Base-by-base conservation (phyloP, 257 asterid genomes). In the Solanum sparsipilum region DNA sequence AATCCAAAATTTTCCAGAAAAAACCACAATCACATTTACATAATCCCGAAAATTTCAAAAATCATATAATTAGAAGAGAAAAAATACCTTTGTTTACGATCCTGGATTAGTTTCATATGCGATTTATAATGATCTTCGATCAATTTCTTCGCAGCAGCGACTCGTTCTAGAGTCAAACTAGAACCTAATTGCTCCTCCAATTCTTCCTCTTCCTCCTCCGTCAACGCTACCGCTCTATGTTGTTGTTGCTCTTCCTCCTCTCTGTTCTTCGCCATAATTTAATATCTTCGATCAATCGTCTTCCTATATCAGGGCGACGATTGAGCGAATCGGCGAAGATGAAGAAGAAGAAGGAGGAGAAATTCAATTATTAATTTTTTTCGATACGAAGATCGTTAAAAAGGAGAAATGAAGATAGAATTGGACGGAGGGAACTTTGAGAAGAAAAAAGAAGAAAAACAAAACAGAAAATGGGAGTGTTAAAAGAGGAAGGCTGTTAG, bases 101-200 rank as follows among this genome's bases (percentile, higher is more conserved):
- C 91, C 86, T 94, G 94, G 68, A 95, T 90, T 88, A 89, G 93
- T 83, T 93, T 96, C 97, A 91, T 94, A 48, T 91, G 94, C 88
- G 91, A 85, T 85, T 89, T 94, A 88, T 94, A 96, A 91, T 96
- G 98, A 86, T 94, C 90, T 90, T 96, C 99, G 44, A 95, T 95
- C 86, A 92, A 93, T 86, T 94, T 93, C 92, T 96, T 96, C 7
- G 98, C 97, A 2, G 98, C 98, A 7, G 96, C 99, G 41, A 92
- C 99, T 34, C 97, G 93, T 87, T 95, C 96, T 36, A 94, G 91
- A 6, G 99, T 96, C 88, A 91, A 82, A 91, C 84, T 90, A 7
- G 98, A 94, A 21, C 92, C 95, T 13, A 85, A 87, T 73, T 94
- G 87, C 78, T 91, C 92, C 86, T 86, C 97, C 88, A 86, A 84